Evolutionary conservation across 2,329 filamentous ascomycete genomes (phyloP), one percentile per base, ranked within the genome.

Genomic region (Lasiodiplodia gonubiensis): DNA sequence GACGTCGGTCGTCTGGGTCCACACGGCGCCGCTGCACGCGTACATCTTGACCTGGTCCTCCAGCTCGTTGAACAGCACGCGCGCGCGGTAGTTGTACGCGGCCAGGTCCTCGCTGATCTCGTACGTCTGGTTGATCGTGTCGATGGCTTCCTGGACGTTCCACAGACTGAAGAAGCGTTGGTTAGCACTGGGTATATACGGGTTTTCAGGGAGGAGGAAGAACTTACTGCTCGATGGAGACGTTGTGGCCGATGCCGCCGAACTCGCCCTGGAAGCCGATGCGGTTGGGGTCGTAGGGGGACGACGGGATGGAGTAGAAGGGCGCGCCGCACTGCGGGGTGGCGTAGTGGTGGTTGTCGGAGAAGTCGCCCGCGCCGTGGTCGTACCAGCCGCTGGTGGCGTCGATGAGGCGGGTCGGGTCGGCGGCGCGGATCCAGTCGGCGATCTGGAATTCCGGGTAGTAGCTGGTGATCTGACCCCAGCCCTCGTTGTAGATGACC

Each of bases 1-100:
- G 0, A 92, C 90, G 71, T 92, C 90, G 0, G 88, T 90, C 0
- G 89, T 92, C 80, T 92, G 90, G 0, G 90, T 92, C 85, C 89
- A 92, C 0, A 92, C 85, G 12, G 85, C 90, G 0, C 86, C 90
- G 39, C 86, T 90, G 77, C 90, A 92, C 0, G 86, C 82, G 67
- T 83, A 91, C 12, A 77, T 78, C 68, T 86, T 81, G 14, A 82
- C 76, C 68, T 86, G 85, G 2, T 83, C 81, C 14, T 74, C 72
- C 2, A 87, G 75, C 68, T 86, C 83, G 3, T 61, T 70, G 2
- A 86, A 78, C 2, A 86, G 74, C 16, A 84, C 71, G 51, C 88
- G 84, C 0, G 86, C 84, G 60, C 90, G 87, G 74, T 89, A 89
- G 76, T 91, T 91, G 85, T 89, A 92, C 0, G 84, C 81, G 0